A percentile compares a stretch with the other conserved stretches of the same genome.
phyloP scores from a whole-genome alignment of 2,329 filamentous ascomycete genomes.

The Trematosphaeria pertusa region DNA sequence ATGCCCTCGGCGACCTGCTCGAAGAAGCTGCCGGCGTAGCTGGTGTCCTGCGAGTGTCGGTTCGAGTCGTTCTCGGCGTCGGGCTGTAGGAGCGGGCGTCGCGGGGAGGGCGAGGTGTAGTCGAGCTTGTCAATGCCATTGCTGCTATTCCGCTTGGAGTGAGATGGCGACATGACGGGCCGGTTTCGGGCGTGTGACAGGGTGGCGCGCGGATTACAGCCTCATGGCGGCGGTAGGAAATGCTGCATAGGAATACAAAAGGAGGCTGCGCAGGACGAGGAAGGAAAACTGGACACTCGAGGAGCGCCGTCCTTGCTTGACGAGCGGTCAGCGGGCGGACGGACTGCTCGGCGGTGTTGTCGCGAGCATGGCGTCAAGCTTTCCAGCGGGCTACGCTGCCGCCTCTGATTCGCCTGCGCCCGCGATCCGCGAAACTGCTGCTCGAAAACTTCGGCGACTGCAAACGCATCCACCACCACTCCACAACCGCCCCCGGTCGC shows the following conservation, averaged over 20 bases:
- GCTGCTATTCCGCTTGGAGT: slow-evolving; percentile 41
- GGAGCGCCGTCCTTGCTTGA: too few species aligned
- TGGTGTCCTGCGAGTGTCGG: slow-evolving; percentile 50
- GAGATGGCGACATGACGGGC: slow-evolving; percentile 38
- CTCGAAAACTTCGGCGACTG: slow-evolving; percentile 3
- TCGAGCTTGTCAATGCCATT: slow-evolving; percentile 59
- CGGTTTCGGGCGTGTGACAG: slow-evolving; percentile 27
- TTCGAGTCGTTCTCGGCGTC: slow-evolving; percentile 37
- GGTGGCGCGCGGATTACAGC: slow-evolving; percentile 16
- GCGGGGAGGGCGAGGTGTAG: slow-evolving; percentile 51
- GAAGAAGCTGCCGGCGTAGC: slow-evolving; percentile 62
- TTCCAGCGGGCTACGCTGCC: slow-evolving; percentile 15
- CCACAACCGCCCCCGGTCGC: slow-evolving; percentile 15
- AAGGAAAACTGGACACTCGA: too few species aligned
- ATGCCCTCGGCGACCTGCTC: slow-evolving; percentile 68
- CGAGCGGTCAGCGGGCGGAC: too few species aligned
- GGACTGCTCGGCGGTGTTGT: slow-evolving; percentile 35
- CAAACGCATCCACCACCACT: slow-evolving; percentile 11
- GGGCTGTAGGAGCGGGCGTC: slow-evolving; percentile 50
- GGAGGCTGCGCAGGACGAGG: slow-evolving; percentile 6
- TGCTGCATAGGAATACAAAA: neutral
- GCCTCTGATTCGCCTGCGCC: slow-evolving; percentile 30
- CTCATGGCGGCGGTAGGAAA: slow-evolving; percentile 12
- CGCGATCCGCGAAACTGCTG: slow-evolving; percentile 9
- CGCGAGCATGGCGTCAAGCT: slow-evolving; percentile 28